Conservation (phyloP, 352 stramenopile genomes). For the Phytophthora hybrid region DNA sequence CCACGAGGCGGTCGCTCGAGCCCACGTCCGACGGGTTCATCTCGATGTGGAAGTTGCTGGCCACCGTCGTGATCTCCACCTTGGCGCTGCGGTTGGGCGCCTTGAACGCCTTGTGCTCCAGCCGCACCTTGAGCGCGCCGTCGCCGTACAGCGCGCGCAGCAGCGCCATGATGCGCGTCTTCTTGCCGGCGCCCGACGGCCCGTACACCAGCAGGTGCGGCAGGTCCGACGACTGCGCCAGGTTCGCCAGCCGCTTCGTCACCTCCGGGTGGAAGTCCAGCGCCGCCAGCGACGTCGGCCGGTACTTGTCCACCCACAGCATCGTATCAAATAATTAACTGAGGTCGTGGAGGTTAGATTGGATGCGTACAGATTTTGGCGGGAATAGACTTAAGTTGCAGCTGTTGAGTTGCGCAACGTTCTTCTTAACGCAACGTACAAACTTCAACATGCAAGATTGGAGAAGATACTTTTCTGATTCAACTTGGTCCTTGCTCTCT, state of each 20-base stretch:
- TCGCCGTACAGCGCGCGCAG: conserved; percentile 96
- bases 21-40: conserved; percentile 98
- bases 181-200: conserved; percentile 97
- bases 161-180: conserved; percentile 97
- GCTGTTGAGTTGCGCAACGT: background rate
- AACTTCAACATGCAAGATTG: background rate
- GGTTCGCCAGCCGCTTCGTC: conserved; percentile 88
- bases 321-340: conserved; percentile 38
- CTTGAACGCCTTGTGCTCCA: conserved; percentile 95
- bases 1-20: conserved; percentile 96
- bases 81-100: conserved; percentile 84
- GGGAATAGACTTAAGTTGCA: background rate
- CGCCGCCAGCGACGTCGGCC: conserved; percentile 91
- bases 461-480: background rate
- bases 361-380: background rate
- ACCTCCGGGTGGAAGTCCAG: conserved; percentile 96
- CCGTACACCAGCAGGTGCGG: conserved; percentile 99
- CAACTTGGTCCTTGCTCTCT: background rate
- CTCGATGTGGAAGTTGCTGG: conserved; percentile 99
- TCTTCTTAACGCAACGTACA: background rate
- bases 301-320: conserved; percentile 99
- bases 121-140: conserved; percentile 91
- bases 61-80: conserved; percentile 98
- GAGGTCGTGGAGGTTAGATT: too few species aligned
- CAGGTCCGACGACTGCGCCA: conserved; percentile 87